Percentiles rank a stretch among this genome's conserved stretches.
Evolutionary conservation across 352 stramenopile genomes (phyloP).

Genomic region (Phytophthora nicotianae): DNA sequence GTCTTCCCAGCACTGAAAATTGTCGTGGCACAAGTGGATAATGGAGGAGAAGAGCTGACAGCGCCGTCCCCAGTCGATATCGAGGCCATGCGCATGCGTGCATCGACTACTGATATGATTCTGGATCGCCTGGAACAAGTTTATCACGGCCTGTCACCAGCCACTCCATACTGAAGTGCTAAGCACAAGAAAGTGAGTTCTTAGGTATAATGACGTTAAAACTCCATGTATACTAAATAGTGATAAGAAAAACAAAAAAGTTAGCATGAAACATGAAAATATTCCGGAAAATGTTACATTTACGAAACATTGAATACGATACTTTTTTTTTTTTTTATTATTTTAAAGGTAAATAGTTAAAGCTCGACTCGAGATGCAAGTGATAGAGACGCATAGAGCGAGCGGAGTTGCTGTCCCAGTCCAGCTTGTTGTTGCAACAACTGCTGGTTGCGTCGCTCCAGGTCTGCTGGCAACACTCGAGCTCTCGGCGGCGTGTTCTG

Average conservation of each 20-base stretch:
- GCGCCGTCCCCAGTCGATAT: constrained; percentile 8
- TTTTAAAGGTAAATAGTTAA: background rate
- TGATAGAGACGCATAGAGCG: constrained; percentile 40
- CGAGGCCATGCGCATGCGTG: constrained; percentile 6
- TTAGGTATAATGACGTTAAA: constrained; percentile 21
- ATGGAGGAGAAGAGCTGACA: constrained; percentile 19
- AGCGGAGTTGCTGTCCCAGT: constrained; percentile 27
- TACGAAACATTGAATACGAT: background rate
- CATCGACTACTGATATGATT: constrained; percentile 35
- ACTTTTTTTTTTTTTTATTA: background rate
- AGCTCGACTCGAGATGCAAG: constrained; percentile 6
- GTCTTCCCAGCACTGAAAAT: constrained; percentile 42
- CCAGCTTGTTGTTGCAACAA: constrained; percentile 33
- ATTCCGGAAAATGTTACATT: too few relatives aligned
- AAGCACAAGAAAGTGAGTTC: background rate
- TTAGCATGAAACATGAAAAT: background rate
- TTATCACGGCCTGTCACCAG: constrained; percentile 20
- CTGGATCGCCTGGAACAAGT: constrained; percentile 38
- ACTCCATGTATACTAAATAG: constrained; percentile 24
- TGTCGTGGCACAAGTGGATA: constrained; percentile 41
- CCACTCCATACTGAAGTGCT: constrained; percentile 21
- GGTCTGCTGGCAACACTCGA: constrained; percentile 21
- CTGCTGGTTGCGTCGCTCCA: constrained; percentile 29
- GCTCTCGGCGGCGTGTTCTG: constrained; percentile 12
- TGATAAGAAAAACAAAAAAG: constrained; percentile 2